These are phyloP conservation scores for Spiromastix sp. DNA, from an alignment of 2,329 filamentous ascomycete species.

Conservation along the genomic window DNA sequence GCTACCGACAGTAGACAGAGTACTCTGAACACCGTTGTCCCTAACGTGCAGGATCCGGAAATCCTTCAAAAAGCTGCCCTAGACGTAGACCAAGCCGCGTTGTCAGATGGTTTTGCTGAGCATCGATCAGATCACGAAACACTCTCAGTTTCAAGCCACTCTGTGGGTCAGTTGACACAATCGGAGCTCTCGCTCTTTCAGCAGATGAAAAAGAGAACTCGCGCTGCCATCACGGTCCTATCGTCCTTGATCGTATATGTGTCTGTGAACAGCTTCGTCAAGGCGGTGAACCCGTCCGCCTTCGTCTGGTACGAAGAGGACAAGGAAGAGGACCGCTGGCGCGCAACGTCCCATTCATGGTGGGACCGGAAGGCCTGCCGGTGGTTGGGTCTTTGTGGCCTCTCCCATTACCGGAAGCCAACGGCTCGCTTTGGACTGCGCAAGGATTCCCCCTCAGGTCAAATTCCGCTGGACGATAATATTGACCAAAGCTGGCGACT, in stretches of 20 bases:
- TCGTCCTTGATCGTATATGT: slow-evolving; percentile 33
- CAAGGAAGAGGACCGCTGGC: slow-evolving; percentile 55
- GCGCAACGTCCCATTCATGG: slow-evolving; percentile 61
- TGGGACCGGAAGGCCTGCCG: slow-evolving; percentile 65
- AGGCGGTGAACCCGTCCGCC: slow-evolving; percentile 52
- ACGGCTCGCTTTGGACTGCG: slow-evolving; percentile 28
- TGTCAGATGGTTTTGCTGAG: not conserved
- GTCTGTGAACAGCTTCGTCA: slow-evolving; percentile 39
- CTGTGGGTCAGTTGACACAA: slow-evolving; percentile 4
- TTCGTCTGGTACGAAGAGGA: slow-evolving; percentile 50
- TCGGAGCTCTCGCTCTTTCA: slow-evolving; percentile 12
- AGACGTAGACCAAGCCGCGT: not conserved
- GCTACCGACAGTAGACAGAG: not conserved
- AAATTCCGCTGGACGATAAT: slow-evolving; percentile 15
- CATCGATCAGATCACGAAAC: not conserved
- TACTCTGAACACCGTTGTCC: not conserved
- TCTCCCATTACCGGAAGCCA: slow-evolving; percentile 59
- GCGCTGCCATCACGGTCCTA: slow-evolving; percentile 29
- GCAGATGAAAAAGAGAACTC: slow-evolving; percentile 33
- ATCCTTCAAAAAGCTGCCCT: not conserved
- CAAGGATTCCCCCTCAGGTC: slow-evolving; percentile 9
- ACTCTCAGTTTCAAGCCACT: slow-evolving; percentile 1
- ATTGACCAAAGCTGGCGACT: slow-evolving; percentile 26
- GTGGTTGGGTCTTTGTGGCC: slow-evolving; percentile 69
- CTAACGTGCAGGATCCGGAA: not conserved